Evolutionary conservation across 1,284 basidiomycete species (phyloP), one percentile per base, ranked within the genome.

Genomic region (Coniferiporia sulphurascens): DNA sequence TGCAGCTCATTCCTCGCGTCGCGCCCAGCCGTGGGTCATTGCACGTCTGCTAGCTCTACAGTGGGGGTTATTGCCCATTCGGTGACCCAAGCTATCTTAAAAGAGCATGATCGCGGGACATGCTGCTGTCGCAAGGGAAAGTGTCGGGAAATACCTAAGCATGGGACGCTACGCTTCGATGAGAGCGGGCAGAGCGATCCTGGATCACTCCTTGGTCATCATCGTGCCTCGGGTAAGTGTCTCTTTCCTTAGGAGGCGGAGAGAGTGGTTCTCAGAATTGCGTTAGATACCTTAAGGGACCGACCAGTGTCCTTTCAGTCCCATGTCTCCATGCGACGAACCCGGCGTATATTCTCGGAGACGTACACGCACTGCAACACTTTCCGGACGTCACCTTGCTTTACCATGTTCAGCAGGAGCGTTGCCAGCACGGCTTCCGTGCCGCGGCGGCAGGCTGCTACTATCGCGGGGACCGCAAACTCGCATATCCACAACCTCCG

Each of bases 341-440:
- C 45, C 51, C 59, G 49, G 22, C 44, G 44, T 19, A 38, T 36
- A n/a, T 56, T 56, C 48, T 19, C 21, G 17, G 44, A 52, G 12
- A 36, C 19, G 27, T 22, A 55, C 13, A 13, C 45, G 3, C 59
- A 55, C 52, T 34, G 21, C 35, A 48, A 56, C 43, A n/a, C 38
- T 4, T 62, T 59, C 35, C 61, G 57, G 32, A 52, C 57, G 15
- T 59, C 61, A 6, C 61, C 61, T 5, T 59, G 56, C 32, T 62
- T 55, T 43, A 59, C 57, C 2, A 62, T 62, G 61, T 62, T 62
- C 21, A 59, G 52, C 48, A 56, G 61, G 32, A 55, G 61, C 27
- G 45, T 62, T n/a, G 57, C 61, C n/a, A 62, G 61, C 41, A 21
- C 61, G 6, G 61, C 61, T 12, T 51, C 61, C n/a, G 44, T 62